These are phyloP conservation scores for Aspergillus aculeatus DNA, from an alignment of 2,329 filamentous ascomycete species.

Conservation along the genomic window DNA sequence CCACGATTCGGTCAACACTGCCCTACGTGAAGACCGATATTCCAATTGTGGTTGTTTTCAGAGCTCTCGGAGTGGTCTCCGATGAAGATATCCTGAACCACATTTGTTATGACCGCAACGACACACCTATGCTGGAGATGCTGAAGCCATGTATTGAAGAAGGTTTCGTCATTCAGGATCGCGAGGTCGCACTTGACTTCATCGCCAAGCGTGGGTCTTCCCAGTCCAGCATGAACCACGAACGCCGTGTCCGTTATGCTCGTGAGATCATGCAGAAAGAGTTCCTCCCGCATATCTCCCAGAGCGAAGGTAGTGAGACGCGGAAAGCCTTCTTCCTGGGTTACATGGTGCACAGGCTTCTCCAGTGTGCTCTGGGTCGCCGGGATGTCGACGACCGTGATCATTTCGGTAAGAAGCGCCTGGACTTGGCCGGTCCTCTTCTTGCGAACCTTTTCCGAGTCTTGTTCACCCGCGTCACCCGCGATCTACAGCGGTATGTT, in stretches of 20 bases:
- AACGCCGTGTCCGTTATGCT: constrained; percentile 88
- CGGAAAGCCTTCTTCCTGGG: constrained; percentile 97
- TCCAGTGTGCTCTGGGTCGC: constrained; percentile 89
- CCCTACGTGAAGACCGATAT: constrained; percentile 94
- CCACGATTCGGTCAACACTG: constrained; percentile 84
- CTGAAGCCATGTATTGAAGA: constrained; percentile 96
- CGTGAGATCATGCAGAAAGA: constrained; percentile 96
- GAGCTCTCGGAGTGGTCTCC: constrained; percentile 90
- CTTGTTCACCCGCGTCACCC: constrained; percentile 85
- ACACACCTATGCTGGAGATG: constrained; percentile 97
- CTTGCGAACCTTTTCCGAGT: constrained; percentile 95
- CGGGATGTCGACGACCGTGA: constrained; percentile 96
- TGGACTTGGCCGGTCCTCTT: constrained; percentile 90
- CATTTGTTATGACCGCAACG: constrained; percentile 92
- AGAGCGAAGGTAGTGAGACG: constrained; percentile 90
- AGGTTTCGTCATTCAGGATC: constrained; percentile 92
- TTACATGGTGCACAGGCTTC: constrained; percentile 96
- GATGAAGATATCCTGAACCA: constrained; percentile 98
- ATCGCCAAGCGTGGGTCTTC: constrained; percentile 86
- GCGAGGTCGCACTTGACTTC: constrained; percentile 89
- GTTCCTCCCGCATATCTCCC: constrained; percentile 92
- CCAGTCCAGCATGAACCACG: constrained; percentile 69
- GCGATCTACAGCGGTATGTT: constrained; percentile 86
- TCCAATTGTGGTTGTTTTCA: constrained; percentile 92
- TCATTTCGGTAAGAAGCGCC: constrained; percentile 97